Evolutionary conservation across 78 protist species (phyloP).

Genomic region (Cavenderia fasciculata): DNA sequence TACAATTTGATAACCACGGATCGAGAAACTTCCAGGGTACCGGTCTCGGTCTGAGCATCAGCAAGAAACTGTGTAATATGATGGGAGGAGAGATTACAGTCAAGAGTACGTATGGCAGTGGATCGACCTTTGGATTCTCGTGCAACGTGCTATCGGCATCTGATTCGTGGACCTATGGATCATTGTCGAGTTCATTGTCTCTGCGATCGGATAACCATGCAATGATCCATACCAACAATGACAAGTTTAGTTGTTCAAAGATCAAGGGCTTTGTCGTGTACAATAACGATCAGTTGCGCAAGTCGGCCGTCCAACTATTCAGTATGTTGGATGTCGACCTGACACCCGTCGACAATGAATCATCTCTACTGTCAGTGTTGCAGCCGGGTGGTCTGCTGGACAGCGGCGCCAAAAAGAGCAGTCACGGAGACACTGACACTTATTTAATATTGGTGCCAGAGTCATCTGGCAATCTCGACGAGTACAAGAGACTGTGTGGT

Average conservation of each 20-base stretch:
- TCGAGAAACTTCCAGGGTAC: conserved; percentile 58
- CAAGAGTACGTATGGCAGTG: conserved; percentile 26
- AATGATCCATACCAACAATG: conserved; percentile 25
- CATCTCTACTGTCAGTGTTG: neutral
- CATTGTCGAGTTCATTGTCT: neutral
- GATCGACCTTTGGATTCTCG: conserved; percentile 49
- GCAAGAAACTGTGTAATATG: conserved; percentile 42
- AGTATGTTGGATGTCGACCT: conserved; percentile 1
- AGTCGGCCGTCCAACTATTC: conserved; percentile 11
- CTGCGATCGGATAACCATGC: neutral
- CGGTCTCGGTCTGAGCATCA: conserved; percentile 62
- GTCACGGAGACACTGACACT: no score
- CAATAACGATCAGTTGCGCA: neutral
- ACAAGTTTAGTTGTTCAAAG: conserved; percentile 10
- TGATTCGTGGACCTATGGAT: neutral
- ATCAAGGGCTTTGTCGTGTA: conserved; percentile 32
- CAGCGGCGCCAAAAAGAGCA: no score
- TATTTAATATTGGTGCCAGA: no score
- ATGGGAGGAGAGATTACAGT: conserved; percentile 72
- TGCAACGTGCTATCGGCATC: neutral
- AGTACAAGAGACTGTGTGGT: no score
- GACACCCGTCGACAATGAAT: neutral
- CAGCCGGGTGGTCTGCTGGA: neutral
- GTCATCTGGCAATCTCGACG: no score
- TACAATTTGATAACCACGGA: conserved; percentile 24